phyloP scores from a whole-genome alignment of 2,329 filamentous ascomycete genomes.

The Clarireedia monteithiana region DNA sequence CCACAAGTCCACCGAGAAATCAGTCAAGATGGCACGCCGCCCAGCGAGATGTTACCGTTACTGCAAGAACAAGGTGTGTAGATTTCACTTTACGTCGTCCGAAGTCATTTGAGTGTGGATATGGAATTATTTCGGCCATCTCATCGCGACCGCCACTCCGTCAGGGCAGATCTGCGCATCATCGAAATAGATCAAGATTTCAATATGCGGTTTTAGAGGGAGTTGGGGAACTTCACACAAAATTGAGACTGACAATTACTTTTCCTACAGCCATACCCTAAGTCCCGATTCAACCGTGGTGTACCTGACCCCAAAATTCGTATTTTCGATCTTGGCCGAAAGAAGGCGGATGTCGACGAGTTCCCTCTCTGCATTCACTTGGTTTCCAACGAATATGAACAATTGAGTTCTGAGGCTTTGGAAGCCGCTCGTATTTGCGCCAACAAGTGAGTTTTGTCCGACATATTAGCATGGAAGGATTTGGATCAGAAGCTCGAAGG shows the following conservation, averaged over 20 bases:
- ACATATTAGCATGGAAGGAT: neutral
- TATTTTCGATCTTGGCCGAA: conserved; percentile 98
- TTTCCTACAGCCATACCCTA: conserved; percentile 75
- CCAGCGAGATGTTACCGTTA: conserved; percentile 99
- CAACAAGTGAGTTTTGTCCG: conserved; percentile 68
- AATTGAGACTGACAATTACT: conserved; percentile 14
- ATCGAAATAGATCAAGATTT: neutral
- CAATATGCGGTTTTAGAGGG: neutral
- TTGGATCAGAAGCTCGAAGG: conserved; percentile 1
- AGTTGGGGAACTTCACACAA: neutral
- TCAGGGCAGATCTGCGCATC: neutral
- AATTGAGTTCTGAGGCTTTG: conserved; percentile 98
- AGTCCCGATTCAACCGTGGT: conserved; percentile 99
- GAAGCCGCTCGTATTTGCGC: conserved; percentile 99
- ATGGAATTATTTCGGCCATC: conserved; percentile 1
- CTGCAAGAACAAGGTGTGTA: conserved; percentile 99
- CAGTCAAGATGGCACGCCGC: conserved; percentile 96
- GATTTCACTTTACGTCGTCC: neutral
- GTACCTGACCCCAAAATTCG: conserved; percentile 73
- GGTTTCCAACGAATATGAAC: conserved; percentile 99
- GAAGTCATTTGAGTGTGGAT: conserved; percentile 4
- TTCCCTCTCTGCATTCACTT: conserved; percentile 99
- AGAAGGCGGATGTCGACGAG: conserved; percentile 97
- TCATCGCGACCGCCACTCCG: conserved; percentile 9
- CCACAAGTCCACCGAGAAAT: conserved; percentile 44